Percentiles rank a stretch among this genome's conserved stretches.
phyloP scores from a whole-genome alignment of 176 grass and related monocot genomes.

The Carex myosuroides region DNA sequence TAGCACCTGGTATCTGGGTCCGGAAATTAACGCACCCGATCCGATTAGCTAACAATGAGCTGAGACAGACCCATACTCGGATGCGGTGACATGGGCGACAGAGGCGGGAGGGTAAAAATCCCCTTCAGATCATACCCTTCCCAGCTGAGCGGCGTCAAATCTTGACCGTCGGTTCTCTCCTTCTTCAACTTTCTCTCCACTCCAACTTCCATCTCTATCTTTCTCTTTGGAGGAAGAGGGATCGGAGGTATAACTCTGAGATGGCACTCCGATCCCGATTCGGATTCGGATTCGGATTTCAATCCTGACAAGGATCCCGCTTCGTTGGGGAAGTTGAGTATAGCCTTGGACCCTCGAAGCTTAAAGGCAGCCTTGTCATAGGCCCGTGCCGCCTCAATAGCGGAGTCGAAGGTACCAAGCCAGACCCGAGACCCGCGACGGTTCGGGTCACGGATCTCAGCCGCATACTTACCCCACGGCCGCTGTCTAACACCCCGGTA shows the following conservation, averaged over 20 bases:
- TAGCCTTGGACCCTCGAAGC: conserved; percentile 20
- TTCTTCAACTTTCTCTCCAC: neutral
- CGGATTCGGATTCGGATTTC: neutral
- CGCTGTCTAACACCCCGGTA: conserved; percentile 82
- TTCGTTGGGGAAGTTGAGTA: conserved; percentile 11
- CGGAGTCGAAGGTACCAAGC: conserved; percentile 18
- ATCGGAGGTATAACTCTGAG: conserved; percentile 10
- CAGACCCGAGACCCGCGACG: conserved; percentile 18
- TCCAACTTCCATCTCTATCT: conserved; percentile 1
- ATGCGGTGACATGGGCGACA: conserved; percentile 25
- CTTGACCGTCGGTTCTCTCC: neutral
- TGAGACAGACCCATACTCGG: neutral
- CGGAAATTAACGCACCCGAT: neutral
- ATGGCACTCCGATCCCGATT: neutral
- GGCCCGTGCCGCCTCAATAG: conserved; percentile 17
- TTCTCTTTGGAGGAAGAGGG: conserved; percentile 22
- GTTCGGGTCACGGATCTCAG: conserved; percentile 10
- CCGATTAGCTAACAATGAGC: conserved; percentile 18
- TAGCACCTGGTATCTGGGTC: neutral
- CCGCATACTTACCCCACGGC: conserved; percentile 71
- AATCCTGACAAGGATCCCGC: neutral
- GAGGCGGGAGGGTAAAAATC: conserved; percentile 27
- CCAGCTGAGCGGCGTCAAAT: conserved; percentile 28
- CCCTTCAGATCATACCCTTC: conserved; percentile 23
- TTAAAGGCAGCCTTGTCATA: conserved; percentile 21